Evolutionary conservation across 2,329 filamentous ascomycete genomes (phyloP).

Genomic region (Trichoderma aggressivum): DNA sequence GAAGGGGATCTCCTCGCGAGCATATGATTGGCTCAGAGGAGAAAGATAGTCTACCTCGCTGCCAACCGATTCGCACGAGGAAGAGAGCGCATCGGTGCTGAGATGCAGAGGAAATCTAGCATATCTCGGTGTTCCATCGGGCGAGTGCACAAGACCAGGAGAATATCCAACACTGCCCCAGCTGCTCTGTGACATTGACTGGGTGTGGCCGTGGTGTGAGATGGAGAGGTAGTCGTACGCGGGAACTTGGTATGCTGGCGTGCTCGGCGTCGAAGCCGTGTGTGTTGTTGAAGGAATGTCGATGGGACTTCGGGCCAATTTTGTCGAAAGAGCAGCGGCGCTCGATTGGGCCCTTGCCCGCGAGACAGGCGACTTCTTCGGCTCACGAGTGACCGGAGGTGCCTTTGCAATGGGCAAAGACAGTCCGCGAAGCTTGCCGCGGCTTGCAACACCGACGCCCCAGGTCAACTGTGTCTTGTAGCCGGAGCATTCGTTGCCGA

Average conservation of each 20-base stretch:
- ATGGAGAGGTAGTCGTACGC: constrained; percentile 51
- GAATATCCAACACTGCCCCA: constrained; percentile 51
- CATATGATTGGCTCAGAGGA: constrained; percentile 55
- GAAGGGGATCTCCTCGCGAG: constrained; percentile 55
- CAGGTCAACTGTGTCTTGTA: constrained; percentile 97
- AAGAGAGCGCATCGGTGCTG: constrained; percentile 49
- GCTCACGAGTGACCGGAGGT: constrained; percentile 49
- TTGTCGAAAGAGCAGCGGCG: constrained; percentile 32
- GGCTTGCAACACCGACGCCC: constrained; percentile 92
- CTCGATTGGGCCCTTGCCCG: constrained; percentile 47
- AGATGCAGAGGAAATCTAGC: constrained; percentile 46
- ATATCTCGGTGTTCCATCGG: constrained; percentile 38
- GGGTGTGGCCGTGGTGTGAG: constrained; percentile 44
- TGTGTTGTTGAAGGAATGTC: constrained; percentile 32
- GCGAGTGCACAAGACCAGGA: constrained; percentile 36
- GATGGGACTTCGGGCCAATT: constrained; percentile 33
- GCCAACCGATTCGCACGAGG: constrained; percentile 57
- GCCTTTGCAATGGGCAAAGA: constrained; percentile 68
- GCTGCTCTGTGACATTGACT: constrained; percentile 39
- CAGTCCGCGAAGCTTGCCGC: constrained; percentile 87
- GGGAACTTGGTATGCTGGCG: constrained; percentile 33
- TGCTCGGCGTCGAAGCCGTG: constrained; percentile 43
- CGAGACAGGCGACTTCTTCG: constrained; percentile 45
- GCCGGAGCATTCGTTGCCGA: constrained; percentile 88
- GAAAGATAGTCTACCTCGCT: constrained; percentile 63